Evolutionary conservation across 1,284 basidiomycete species (phyloP).

Genomic region (Leccinum subrobustum): DNA sequence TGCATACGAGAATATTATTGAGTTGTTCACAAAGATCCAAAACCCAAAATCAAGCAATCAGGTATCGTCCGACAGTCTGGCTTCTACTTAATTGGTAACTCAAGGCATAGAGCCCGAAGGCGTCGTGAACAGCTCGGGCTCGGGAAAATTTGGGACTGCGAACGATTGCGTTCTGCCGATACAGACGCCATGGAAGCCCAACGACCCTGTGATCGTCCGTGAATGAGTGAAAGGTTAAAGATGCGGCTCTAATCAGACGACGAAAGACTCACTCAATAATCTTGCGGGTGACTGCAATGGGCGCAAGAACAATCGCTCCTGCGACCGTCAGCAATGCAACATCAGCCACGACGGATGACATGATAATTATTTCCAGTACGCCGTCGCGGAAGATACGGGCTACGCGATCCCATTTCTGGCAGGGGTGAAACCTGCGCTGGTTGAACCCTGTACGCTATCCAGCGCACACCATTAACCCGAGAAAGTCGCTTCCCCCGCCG

Average conservation of each 20-base stretch:
- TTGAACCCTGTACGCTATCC: slow-evolving; percentile 13
- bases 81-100: not conserved
- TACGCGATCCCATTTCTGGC: slow-evolving; percentile 9
- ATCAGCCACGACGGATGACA: slow-evolving; percentile 7
- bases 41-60: not conserved
- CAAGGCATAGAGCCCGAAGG: not conserved
- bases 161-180: slow-evolving; percentile 12
- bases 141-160: slow-evolving; percentile 4
- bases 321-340: slow-evolving; percentile 1
- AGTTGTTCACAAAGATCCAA: not conserved
- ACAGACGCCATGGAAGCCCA: slow-evolving; percentile 8
- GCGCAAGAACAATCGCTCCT: slow-evolving; percentile 2
- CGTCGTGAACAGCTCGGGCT: not conserved
- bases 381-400: slow-evolving; percentile 5
- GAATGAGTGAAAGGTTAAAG: not conserved
- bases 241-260: not conserved
- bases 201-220: not conserved
- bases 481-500: too few species aligned
- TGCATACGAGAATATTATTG: not conserved
- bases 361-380: slow-evolving; percentile 3
- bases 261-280: slow-evolving; percentile 1
- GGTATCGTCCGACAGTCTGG: not conserved
- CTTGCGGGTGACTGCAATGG: slow-evolving; percentile 5
- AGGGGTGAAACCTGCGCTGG: slow-evolving; percentile 7
- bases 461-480: not conserved